Base-by-base conservation (phyloP, 306 rosid genomes). In the barrel medic (Medicago truncatula) region DNA sequence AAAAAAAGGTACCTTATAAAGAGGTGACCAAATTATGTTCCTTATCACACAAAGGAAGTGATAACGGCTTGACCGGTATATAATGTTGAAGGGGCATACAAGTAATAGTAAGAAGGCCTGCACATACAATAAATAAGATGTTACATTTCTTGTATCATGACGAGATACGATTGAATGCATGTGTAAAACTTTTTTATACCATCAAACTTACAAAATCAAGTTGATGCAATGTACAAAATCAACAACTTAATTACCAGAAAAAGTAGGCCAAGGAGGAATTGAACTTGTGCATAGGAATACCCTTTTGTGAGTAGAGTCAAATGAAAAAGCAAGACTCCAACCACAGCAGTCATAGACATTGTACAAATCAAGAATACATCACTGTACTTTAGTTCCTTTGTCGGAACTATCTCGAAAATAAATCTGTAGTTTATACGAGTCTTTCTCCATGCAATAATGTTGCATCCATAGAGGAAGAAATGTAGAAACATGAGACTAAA, bases 401-500 rank as follows among this genome's bases (percentile, higher is more conserved):
- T 89, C 36, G 88, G 84, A 3, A 86, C 61, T 10, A 90, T 81
- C 88, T 95, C 99, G 59, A 95, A 92, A 77, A 95, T 95, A 87
- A 95, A 95, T 84, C 88, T 81, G 74, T 92, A 92, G 70, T 92
- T 95, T 88, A 95, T 90, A 7, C 97, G 96, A 70, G 91, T 74
- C 87, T 88, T 95, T 83, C 92, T 85, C 99, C 99, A 95, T 0
- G 96, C 96, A 17, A 88, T 83, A 61, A 90, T 90, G 88, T 95
- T 92, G 86, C 97, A 95, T n/a, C 97, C 99, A 28, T 90, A 92
- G 10, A 92, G 93, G 76, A 95, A 90, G 83, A 95, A 83, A 81
- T 95, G 99, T n/a, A 95, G 94, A 78, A 95, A 95, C 86, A 95
- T 14, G 15, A 95, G 92, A 90, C 97, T 88, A 87, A 92, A 95